phyloP scores from a whole-genome alignment of 2,329 filamentous ascomycete genomes.

The Colletotrichum lentis region DNA sequence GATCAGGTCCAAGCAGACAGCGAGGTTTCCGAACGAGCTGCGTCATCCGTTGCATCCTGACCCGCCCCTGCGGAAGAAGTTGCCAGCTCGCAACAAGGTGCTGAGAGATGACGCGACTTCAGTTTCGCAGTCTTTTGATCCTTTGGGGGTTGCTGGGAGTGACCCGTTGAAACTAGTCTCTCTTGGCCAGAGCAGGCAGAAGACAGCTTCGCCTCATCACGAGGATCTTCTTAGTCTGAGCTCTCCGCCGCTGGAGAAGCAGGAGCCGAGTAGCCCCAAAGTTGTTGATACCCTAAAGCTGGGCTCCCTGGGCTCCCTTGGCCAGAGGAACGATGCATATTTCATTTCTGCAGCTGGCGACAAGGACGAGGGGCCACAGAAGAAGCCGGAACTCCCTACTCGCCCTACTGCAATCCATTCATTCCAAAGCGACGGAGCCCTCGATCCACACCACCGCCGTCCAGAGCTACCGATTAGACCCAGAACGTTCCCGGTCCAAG shows the following conservation, averaged over 20 bases:
- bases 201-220: conserved; percentile 14
- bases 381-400: not conserved
- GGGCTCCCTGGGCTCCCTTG: conserved; percentile 6
- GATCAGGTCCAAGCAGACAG: conserved; percentile 36
- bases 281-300: conserved; percentile 16
- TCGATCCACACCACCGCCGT: conserved; percentile 14
- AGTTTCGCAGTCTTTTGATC: conserved; percentile 18
- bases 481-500: conserved; percentile 23
- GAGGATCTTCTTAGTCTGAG: conserved; percentile 22
- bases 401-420: conserved; percentile 18
- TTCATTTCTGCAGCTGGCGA: not conserved
- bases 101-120: conserved; percentile 13
- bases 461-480: conserved; percentile 25
- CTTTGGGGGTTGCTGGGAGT: conserved; percentile 10
- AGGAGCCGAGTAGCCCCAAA: not conserved
- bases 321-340: not conserved
- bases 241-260: not conserved
- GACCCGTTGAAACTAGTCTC: conserved; percentile 18
- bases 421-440: conserved; percentile 28
- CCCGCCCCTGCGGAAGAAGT: conserved; percentile 26
- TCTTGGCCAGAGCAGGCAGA: conserved; percentile 9
- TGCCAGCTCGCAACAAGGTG: conserved; percentile 22
- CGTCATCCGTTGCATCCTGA: conserved; percentile 30
- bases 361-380: not conserved
- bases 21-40: conserved; percentile 35